Evolutionary conservation across 192 early-diverging fungal genomes (phyloP), one percentile per base, ranked within the genome.

Genomic region (Umbelopsis sp.): DNA sequence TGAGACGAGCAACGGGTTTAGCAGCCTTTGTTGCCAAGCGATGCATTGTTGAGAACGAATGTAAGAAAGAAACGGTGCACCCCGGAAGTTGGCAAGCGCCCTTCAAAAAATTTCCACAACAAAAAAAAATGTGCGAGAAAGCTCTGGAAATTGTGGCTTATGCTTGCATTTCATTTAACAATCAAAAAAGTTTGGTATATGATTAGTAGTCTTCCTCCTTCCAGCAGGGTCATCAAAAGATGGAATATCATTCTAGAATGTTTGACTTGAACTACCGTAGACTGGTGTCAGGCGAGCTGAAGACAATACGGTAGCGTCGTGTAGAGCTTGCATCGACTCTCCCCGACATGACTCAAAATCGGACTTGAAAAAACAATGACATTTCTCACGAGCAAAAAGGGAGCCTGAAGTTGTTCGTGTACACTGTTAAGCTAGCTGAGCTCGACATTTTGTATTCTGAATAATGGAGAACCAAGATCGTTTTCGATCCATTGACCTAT

Each of bases 21-120:
- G 72, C 25, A 68, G 77, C 72, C 47, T 78, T 73, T 51, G 70
- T 16, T 41, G 66, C 69, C 59, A 78, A 62, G 26, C 77, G 72
- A 66, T 78, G 73, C 77, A 78, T 78, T 47, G 12, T 41, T n/a
- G 22, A 43, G 32, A 41, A 51, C 22, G 41, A 38, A 66, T 34
- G 53, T 24, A 71, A 34, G 31, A 34, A 32, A 32, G 17, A 62
- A n/a, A 29, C 20, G 26, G 17, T 10, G 4, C 25, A 62, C 56
- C 56, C 56, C 56, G 56, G 56, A 62, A 62, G 56, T 62, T 29
- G 52, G 56, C 56, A 62, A 17, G 56, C 56, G 56, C 56, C 26
- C 31, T 62, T 62, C 56, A 62, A 62, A 62, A 62, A 62, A 34
- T 62, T 62, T 31, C 26, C 32, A n/a, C 26, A 62, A 62, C 56